Evolutionary conservation across 352 stramenopile genomes (phyloP), one percentile per base, ranked within the genome.

Genomic region (Phytophthora multivora): DNA sequence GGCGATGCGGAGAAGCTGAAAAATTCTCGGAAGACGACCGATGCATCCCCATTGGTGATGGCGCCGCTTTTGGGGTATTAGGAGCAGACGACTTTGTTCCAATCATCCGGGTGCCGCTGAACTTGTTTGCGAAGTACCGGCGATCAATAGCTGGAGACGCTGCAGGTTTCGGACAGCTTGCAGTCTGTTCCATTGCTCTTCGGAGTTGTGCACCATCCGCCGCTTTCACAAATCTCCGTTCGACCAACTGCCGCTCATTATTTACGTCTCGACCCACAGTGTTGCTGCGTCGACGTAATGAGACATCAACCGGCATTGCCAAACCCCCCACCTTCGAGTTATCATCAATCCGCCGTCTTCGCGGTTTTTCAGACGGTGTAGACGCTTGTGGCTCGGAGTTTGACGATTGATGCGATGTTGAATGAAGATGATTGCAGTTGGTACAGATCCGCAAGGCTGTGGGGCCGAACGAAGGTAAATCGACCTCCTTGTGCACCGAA

Each of bases 391-490:
- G 30, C 5, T 25, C 1, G 28, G 28, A 12, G 8, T 9, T 33
- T 33, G 28, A 31, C 26, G 26, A 10, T 31, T 31, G 26, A 10
- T 31, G 5, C 26, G 26, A 33, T 33, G 9, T 13, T 13, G 28
- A 33, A 48, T 33, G 53, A 53, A 3, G 48, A 52, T 3, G 54
- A 13, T 90, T 73, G 56, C 86, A 94, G 23, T 72, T 33, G 26
- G 70, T 77, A 50, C 86, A 94, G 39, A 94, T 86, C 11, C 82
- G 79, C 19, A 92, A 40, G n/a, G 75, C 64, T 25, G 80, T 91
- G 7, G 76, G 75, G 0, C 86, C 86, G n/a, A 86, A 72, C 7
- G 75, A 83, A 0, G 82, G 86, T 19, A 93, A 46, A 56, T 89
- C 79, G 9, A 80, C 72, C 45, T 91, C 76, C 46, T 93, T 91